phyloP scores from a whole-genome alignment of 805 yeast species.

The Spathaspora sp. region DNA sequence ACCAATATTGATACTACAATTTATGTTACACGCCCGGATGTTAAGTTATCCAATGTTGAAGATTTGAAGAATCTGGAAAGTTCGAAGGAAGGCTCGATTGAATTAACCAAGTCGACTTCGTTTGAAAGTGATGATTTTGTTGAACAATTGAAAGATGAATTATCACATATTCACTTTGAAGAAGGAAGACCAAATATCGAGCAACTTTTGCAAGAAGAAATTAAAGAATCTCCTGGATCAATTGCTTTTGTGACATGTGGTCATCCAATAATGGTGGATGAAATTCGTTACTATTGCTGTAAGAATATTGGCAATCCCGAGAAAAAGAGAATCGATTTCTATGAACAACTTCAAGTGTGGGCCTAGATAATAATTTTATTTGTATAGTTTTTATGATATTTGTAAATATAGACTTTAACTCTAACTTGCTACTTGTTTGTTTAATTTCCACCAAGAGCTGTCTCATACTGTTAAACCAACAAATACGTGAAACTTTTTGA shows the following conservation, averaged over 20 bases:
- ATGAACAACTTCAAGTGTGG: slow-evolving; percentile 76
- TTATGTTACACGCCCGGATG: slow-evolving; percentile 24
- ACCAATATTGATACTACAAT: slow-evolving; percentile 22
- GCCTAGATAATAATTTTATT: too few species aligned
- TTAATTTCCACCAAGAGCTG: too few species aligned
- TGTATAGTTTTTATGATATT: too few species aligned
- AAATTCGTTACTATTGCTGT: slow-evolving; percentile 45
- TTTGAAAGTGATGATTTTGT: background rate
- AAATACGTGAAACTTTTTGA: too few species aligned
- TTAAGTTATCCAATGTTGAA: background rate
- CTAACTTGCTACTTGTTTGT: too few species aligned
- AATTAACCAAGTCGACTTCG: background rate
- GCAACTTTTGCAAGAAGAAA: slow-evolving; percentile 9
- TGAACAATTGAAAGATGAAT: slow-evolving; percentile 11
- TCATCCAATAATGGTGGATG: slow-evolving; percentile 57
- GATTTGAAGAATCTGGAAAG: background rate
- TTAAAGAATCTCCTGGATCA: slow-evolving; percentile 38
- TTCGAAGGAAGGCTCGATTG: background rate
- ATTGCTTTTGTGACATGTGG: slow-evolving; percentile 62
- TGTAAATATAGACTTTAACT: too few species aligned
- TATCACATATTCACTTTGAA: slow-evolving; percentile 33
- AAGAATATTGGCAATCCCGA: slow-evolving; percentile 30
- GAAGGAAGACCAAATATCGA: too few species aligned
- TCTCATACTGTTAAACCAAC: too few species aligned
- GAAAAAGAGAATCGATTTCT: slow-evolving; percentile 59